Percentiles rank a stretch among this genome's conserved stretches.
These are phyloP conservation scores for Syzygium oleosum DNA, from an alignment of 345 rosid genomes.

Conservation along the genomic window DNA sequence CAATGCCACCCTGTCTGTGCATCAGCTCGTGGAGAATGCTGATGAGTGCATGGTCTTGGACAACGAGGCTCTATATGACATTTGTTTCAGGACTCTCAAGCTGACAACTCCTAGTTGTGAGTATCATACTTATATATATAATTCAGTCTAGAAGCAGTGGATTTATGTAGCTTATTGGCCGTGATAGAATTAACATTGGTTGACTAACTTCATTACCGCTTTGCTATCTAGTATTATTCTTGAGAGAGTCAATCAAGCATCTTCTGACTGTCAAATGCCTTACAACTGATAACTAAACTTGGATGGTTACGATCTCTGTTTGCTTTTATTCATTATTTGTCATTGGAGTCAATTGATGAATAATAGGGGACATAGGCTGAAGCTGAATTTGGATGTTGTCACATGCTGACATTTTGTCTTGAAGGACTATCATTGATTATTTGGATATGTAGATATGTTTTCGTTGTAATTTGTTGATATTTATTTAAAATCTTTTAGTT, in stretches of 20 bases:
- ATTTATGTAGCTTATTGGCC: background rate
- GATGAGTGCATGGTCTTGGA: slow-evolving; percentile 31
- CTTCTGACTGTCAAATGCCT: background rate
- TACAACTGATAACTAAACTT: background rate
- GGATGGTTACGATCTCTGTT: background rate
- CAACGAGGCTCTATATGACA: slow-evolving; percentile 22
- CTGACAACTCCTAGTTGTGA: slow-evolving; percentile 23
- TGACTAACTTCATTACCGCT: background rate
- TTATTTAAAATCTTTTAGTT: too few species aligned
- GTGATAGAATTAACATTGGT: background rate
- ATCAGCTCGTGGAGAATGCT: slow-evolving; percentile 28
- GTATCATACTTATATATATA: background rate
- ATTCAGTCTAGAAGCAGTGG: background rate
- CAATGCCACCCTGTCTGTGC: slow-evolving; percentile 28
- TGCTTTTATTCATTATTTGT: background rate
- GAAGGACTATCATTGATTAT: background rate
- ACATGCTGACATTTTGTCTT: background rate
- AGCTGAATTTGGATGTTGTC: background rate
- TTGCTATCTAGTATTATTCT: background rate
- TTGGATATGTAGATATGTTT: background rate
- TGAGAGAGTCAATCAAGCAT: background rate
- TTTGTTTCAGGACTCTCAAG: slow-evolving; percentile 27
- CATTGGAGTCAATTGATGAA: background rate
- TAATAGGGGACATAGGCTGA: background rate
- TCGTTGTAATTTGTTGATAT: background rate